Percentiles rank a stretch among this genome's conserved stretches.
phyloP scores from a whole-genome alignment of 257 asterid genomes.

The Solanum clarkiae region DNA sequence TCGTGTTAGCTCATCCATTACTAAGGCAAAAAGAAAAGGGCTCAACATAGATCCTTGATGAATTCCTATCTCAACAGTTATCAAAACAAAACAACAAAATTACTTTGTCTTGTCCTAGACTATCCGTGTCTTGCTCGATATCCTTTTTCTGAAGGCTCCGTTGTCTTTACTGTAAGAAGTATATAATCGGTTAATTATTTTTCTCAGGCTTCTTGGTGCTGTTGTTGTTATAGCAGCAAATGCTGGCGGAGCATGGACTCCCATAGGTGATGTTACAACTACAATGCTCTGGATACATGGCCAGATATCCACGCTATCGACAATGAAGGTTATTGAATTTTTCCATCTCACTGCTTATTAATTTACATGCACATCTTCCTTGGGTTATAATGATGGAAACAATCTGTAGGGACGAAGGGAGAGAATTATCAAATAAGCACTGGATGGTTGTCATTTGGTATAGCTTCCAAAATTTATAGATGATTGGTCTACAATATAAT shows the following conservation, averaged over 20 bases:
- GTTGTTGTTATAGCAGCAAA: slow-evolving; percentile 96
- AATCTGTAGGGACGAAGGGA: not conserved
- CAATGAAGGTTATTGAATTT: slow-evolving; percentile 67
- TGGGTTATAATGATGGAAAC: not conserved
- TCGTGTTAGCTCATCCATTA: no score
- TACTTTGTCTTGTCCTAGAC: not conserved
- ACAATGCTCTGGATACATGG: slow-evolving; percentile 99
- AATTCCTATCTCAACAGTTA: no score
- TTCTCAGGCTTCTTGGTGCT: slow-evolving; percentile 83
- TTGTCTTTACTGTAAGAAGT: not conserved
- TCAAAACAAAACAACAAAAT: not conserved
- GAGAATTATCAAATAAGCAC: not conserved
- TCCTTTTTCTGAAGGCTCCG: not conserved
- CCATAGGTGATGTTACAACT: slow-evolving; percentile 96
- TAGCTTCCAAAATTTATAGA: not conserved
- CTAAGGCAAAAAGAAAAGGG: no score
- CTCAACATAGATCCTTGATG: no score
- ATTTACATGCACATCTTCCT: not conserved
- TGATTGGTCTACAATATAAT: not conserved
- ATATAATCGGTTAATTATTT: slow-evolving; percentile 3
- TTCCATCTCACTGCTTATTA: not conserved
- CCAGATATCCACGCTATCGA: slow-evolving; percentile 78
- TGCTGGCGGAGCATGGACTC: slow-evolving; percentile 99
- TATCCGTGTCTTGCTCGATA: not conserved
- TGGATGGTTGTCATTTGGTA: not conserved